Evolutionary conservation across 805 yeast species (phyloP).

Genomic region (Ogataea salicorniae): DNA sequence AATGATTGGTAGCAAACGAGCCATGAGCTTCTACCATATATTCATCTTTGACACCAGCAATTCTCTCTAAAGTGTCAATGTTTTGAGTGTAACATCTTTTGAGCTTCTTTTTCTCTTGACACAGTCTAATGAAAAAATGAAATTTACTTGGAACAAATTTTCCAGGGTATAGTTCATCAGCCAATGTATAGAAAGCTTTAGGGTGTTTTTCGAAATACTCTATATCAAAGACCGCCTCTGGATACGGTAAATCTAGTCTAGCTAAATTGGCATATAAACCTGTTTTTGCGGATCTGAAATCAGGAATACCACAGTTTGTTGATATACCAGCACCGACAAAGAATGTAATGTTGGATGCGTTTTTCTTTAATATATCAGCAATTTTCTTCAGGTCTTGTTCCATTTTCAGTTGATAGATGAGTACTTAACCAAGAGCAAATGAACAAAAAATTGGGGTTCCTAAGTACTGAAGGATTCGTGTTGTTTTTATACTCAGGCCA

Average conservation of each 20-base stretch:
- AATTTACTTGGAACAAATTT: conserved; percentile 78
- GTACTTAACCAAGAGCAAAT: too few relatives aligned
- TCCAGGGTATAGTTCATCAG: conserved; percentile 85
- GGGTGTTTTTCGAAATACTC: conserved; percentile 75
- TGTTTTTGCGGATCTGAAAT: conserved; percentile 86
- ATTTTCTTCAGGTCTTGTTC: conserved; percentile 20
- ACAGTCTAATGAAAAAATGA: conserved; percentile 64
- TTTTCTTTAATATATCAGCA: conserved; percentile 19
- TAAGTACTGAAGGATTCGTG: too few relatives aligned
- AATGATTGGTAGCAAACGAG: conserved; percentile 78
- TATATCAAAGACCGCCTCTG: conserved; percentile 94
- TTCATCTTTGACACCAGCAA: conserved; percentile 68
- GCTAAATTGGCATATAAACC: conserved; percentile 80
- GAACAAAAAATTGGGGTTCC: too few relatives aligned
- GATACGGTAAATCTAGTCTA: conserved; percentile 73
- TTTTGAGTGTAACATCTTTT: conserved; percentile 84
- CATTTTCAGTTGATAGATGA: conserved; percentile 8
- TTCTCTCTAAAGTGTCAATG: conserved; percentile 84
- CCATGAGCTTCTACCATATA: conserved; percentile 90
- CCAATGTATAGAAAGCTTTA: conserved; percentile 76
- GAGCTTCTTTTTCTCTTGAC: conserved; percentile 59
- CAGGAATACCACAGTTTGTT: conserved; percentile 93
- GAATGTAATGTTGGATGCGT: conserved; percentile 45
- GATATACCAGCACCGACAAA: conserved; percentile 94
- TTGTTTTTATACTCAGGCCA: too few relatives aligned